Evolutionary conservation across 306 rosid genomes (phyloP).

Genomic region (Cercis canadensis): DNA sequence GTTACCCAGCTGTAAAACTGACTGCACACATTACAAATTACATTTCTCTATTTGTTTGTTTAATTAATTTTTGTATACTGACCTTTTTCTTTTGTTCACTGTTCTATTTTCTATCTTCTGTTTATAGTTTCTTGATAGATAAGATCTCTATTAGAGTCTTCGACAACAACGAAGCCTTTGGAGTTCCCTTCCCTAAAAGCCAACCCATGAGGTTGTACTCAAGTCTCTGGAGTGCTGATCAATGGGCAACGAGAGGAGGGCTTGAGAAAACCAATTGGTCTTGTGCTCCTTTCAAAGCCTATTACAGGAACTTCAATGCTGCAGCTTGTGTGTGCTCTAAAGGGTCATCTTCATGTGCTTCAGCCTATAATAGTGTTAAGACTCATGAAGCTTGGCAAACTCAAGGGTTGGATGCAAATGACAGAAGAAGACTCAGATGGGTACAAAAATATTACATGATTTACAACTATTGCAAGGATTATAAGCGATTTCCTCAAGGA

Average conservation of each 20-base stretch:
- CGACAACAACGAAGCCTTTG: conserved; percentile 46
- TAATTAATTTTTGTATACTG: no score
- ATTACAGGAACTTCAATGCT: conserved; percentile 43
- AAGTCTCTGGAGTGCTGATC: conserved; percentile 46
- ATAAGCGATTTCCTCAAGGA: conserved; percentile 36
- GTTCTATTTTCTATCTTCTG: background rate
- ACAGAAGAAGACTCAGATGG: conserved; percentile 31
- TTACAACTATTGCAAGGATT: conserved; percentile 38
- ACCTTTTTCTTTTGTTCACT: no score
- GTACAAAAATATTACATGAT: conserved; percentile 37
- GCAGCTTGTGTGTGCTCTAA: conserved; percentile 37
- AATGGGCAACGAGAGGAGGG: conserved; percentile 53
- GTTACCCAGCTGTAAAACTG: no score
- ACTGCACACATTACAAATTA: no score
- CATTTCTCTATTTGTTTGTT: no score
- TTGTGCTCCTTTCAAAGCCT: conserved; percentile 47
- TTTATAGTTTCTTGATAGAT: conserved; percentile 45
- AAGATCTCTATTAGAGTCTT: conserved; percentile 45
- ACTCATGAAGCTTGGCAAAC: conserved; percentile 3
- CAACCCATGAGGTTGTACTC: conserved; percentile 50
- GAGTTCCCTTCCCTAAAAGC: conserved; percentile 46
- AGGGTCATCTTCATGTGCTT: conserved; percentile 24
- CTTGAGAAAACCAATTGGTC: conserved; percentile 46
- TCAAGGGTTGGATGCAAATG: conserved; percentile 20
- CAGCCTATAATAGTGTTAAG: background rate